A percentile compares a stretch with the other conserved stretches of the same genome.
Evolutionary conservation across 139 green algal species (phyloP).

Genomic region (Haematococcus lacustris): DNA sequence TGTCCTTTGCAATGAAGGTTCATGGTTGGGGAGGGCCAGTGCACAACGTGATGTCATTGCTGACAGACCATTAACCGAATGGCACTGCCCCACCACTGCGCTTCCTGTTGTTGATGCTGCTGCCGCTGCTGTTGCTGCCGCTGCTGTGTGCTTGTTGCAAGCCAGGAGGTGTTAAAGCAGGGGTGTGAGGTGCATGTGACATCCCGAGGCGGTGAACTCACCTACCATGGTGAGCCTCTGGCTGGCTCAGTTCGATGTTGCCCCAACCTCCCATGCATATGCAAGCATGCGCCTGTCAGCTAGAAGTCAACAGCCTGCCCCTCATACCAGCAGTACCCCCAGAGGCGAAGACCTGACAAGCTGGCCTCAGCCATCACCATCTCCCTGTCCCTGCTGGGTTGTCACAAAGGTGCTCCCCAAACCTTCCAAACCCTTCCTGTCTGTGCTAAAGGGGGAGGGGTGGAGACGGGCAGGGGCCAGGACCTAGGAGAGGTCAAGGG

Average conservation of each 20-base stretch:
- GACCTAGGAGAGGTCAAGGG: no score
- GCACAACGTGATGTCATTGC: not conserved
- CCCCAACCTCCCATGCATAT: not conserved
- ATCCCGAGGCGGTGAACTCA: conserved; percentile 73
- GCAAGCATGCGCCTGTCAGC: no score
- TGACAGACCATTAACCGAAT: not conserved
- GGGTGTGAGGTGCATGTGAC: not conserved
- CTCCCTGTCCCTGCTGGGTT: not conserved
- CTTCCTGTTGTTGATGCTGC: no score
- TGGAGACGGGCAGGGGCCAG: no score
- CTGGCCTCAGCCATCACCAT: not conserved
- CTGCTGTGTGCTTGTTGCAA: no score
- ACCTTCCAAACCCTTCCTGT: no score
- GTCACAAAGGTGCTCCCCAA: not conserved
- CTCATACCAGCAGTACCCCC: not conserved
- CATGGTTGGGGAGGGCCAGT: not conserved
- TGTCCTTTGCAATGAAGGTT: not conserved
- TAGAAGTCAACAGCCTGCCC: not conserved
- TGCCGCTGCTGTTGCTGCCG: not conserved
- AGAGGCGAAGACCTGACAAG: not conserved
- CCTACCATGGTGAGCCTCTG: conserved; percentile 59
- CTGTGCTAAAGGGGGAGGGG: no score
- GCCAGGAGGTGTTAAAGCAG: not conserved
- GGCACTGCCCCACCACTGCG: not conserved
- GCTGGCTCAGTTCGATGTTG: not conserved